Evolutionary conservation across 75 land plant genomes (phyloP), one percentile per base, ranked within the genome.

Genomic region (Cupressus sempervirens): DNA sequence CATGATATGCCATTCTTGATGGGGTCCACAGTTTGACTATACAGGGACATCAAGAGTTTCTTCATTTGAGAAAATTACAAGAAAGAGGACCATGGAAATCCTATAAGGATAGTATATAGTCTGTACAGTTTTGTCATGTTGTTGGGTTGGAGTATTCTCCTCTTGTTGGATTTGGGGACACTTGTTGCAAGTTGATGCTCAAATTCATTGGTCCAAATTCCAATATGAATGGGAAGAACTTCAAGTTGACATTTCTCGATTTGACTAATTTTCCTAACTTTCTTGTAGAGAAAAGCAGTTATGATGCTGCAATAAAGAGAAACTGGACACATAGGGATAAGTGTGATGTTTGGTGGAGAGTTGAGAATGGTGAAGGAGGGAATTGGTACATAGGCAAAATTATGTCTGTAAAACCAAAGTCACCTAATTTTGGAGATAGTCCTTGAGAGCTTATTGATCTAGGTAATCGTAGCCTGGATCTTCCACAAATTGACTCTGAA

Each of bases 341-440:
- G 70, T 97, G 99, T 85, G 89, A 89, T 83, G 99, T 97, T 0
- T 97, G 99, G 99, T 97, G 99, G 99, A 92, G 92, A 83, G 89
- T 89, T 85, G 95, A 87, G 82, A 89, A 84, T 82, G 95, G 90
- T n/a, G 92, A 92, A 84, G 98, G 94, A 84, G 97, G 98, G 3
- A 88, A 85, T 75, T 96, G 98, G 99, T 97, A 93, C 91, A 93
- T 89, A 12, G 99, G 99, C 20, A 87, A 96, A 58, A 85, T 97
- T 56, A 41, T 90, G 54, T 18, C 75, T 65, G 94, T 94, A 32
- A 93, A 91, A 86, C 88, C 95, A 48, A 96, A 92, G 86, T 96
- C 90, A 43, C 7, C 54, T 15, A 95, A 93, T 38, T 94, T 93
- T 81, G 96, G 92, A 1, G 96, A 97, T 54, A 97, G 99, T 86